These are phyloP conservation scores for Pelagophyceae sp. DNA, from an alignment of 352 stramenopile genomes.

Conservation along the genomic window DNA sequence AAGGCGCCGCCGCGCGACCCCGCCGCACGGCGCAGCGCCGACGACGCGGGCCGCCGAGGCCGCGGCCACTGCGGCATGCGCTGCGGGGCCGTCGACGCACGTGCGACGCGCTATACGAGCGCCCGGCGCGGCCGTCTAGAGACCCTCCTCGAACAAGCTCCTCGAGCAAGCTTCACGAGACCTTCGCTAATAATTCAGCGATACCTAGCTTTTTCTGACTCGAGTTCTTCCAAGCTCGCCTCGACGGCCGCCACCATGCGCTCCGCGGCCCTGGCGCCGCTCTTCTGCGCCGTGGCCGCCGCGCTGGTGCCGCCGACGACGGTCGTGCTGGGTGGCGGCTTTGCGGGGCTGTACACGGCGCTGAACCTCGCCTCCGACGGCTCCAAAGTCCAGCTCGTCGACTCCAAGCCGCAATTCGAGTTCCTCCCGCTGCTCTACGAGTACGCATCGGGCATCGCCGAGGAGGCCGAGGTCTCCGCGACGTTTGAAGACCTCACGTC, in stretches of 20 bases:
- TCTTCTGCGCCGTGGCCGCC: background rate
- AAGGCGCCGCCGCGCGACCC: no score
- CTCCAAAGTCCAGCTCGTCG: constrained; percentile 22
- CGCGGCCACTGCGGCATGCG: no score
- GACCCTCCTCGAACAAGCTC: no score
- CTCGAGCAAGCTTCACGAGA: no score
- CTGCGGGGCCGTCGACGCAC: no score
- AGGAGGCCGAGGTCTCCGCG: constrained; percentile 35
- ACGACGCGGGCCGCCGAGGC: no score
- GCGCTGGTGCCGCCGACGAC: background rate
- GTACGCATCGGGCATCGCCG: constrained; percentile 34
- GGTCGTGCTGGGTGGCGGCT: constrained; percentile 33
- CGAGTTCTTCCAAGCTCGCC: background rate
- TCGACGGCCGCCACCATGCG: background rate
- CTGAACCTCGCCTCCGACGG: constrained; percentile 22
- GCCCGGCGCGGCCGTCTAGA: no score
- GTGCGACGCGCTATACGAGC: no score
- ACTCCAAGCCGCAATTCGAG: constrained; percentile 35
- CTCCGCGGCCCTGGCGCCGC: background rate
- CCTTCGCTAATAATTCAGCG: no score
- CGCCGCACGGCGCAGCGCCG: no score
- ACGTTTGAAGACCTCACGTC: constrained; percentile 27
- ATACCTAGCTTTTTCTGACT: no score
- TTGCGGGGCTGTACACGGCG: constrained; percentile 38
- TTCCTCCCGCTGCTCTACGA: constrained; percentile 42